Conservation (phyloP, 371 early-diverging fungal genomes). For the Mortierella sp. region DNA sequence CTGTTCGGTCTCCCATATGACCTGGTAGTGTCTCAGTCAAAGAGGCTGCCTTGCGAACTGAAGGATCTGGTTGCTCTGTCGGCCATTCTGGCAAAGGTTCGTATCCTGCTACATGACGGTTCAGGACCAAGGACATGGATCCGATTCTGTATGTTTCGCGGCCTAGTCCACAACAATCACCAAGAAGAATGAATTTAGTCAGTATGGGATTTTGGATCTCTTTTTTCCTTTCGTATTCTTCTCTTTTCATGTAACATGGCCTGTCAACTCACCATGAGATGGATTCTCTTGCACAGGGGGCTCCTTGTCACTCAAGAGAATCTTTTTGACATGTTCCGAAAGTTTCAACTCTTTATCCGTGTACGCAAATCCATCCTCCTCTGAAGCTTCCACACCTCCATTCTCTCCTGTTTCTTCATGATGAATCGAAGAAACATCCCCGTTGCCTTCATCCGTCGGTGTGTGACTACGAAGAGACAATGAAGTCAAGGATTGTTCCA, state of each 20-base stretch:
- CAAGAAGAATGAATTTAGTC: not conserved
- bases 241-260: not conserved
- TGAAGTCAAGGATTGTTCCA: not conserved
- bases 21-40: conserved; percentile 60
- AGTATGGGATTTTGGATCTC: not conserved
- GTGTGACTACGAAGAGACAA: not conserved
- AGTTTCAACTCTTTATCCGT: conserved; percentile 56
- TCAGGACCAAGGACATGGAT: conserved; percentile 83
- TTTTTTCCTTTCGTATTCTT: no score
- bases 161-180: conserved; percentile 48
- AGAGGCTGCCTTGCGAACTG: conserved; percentile 67
- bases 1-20: conserved; percentile 57
- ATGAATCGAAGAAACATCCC: not conserved
- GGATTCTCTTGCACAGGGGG: conserved; percentile 60
- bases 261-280: conserved; percentile 42
- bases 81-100: conserved; percentile 89
- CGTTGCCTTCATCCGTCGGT: not conserved
- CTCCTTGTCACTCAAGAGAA: conserved; percentile 63
- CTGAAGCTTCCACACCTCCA: conserved; percentile 8
- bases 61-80: conserved; percentile 70
- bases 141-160: conserved; percentile 77
- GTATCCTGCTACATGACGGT: conserved; percentile 79
- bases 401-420: not conserved
- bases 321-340: conserved; percentile 57
- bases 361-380: conserved; percentile 51